phyloP scores from a whole-genome alignment of 345 rosid genomes.

The Limnanthes douglasii region DNA sequence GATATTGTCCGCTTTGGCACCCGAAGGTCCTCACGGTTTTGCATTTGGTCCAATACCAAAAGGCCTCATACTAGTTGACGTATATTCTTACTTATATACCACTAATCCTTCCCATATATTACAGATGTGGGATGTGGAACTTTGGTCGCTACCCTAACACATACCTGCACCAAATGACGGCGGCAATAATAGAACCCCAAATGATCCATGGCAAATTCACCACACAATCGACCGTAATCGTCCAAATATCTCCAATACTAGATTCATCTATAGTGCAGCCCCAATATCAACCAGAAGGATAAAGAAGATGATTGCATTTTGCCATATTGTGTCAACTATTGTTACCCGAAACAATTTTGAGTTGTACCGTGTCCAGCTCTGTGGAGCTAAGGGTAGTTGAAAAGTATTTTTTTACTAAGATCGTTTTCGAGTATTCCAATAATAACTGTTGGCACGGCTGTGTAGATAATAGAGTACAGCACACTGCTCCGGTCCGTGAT shows the following conservation, averaged over 20 bases:
- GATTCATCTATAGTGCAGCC: conserved; percentile 53
- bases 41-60: too few species aligned
- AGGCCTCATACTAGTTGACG: too few species aligned
- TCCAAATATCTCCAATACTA: conserved; percentile 89
- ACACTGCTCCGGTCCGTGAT: conserved; percentile 94
- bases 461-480: too few species aligned
- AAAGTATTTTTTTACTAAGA: conserved; percentile 52
- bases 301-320: conserved; percentile 58
- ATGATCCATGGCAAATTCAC: conserved; percentile 95
- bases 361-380: conserved; percentile 81
- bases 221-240: conserved; percentile 78
- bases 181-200: too few species aligned
- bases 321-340: conserved; percentile 82
- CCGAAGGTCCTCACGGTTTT: too few species aligned
- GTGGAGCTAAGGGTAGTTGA: conserved; percentile 68
- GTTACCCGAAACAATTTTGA: conserved; percentile 67
- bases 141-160: too few species aligned
- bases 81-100: too few species aligned
- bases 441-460: conserved; percentile 74
- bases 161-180: too few species aligned
- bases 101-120: too few species aligned
- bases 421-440: conserved; percentile 88
- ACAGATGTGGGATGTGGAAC: too few species aligned
- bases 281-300: conserved; percentile 72
- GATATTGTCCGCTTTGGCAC: too few species aligned